Base-by-base conservation (phyloP, 1,284 basidiomycete genomes). In the Apiotrichum sp. region DNA sequence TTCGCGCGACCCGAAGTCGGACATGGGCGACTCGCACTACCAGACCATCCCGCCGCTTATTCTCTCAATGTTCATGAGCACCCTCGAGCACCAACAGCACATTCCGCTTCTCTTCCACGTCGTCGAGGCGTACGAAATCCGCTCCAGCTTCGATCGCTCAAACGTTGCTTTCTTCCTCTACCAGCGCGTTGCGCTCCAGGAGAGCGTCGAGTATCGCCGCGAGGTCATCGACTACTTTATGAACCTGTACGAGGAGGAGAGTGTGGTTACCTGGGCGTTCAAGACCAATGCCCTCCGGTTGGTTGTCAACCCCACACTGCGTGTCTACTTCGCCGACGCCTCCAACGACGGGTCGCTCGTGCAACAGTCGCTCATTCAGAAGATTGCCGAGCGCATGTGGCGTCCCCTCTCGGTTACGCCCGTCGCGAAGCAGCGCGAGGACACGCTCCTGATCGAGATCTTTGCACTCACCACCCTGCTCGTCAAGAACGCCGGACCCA, bases 101-200 rank as follows among this genome's bases (percentile, higher is more conserved):
- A 84, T 95, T 53, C 90, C 97, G 66, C 79, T 97, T 3, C 79
- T 98, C 40, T 93, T 97, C 71, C 91, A 96, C 55, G 79, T 98
- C 42, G 84, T 91, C 49, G 84, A 86, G 38, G 79, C 93, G 42
- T 97, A 88, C 78, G 86, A 87, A 35, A 86, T 88, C 62, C 83
- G 86, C 58, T 81, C 88, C 11, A 85, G 89, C 3, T 84, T 93
- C 70, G 93, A 98, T 69, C 79, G 90, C 42, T 84, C 89, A 33
- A 82, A 80, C 50, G 79, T 89, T 14, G 86, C 88, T 0, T 85
- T 87, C 59, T 98, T 98, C 79, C 82, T 98, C 22, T 95, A 95
- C 71, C 79, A 83, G 35, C 88, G 91, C 63, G 86, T 96, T 38
- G 88, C 92, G 5, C 69, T 80, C 39, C 76, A 77, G 58, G 76